These are phyloP conservation scores for Phanerodontia chrysosporium DNA, from an alignment of 768 basidiomycete genomes.

Conservation along the genomic window DNA sequence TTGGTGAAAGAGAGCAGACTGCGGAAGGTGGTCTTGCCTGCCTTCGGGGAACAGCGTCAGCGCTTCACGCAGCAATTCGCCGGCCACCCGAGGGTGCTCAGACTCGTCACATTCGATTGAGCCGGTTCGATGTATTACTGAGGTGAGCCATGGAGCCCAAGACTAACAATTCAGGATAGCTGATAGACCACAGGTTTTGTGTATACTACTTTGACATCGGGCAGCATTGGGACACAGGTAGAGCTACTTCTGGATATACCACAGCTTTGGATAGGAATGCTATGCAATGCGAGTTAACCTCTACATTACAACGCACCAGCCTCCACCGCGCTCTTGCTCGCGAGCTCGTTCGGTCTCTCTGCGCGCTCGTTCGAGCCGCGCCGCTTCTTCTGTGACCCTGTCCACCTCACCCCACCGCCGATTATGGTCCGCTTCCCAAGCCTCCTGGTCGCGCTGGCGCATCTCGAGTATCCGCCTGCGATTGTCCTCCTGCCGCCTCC, in stretches of 20 bases:
- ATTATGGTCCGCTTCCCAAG: not conserved
- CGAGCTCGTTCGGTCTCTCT: not conserved
- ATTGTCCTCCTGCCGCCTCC: too few species aligned
- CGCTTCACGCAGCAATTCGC: not conserved
- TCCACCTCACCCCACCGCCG: not conserved
- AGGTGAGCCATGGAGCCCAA: too few species aligned
- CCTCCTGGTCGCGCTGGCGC: not conserved
- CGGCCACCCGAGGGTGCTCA: not conserved
- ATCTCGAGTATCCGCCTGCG: too few species aligned
- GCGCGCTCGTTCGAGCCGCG: not conserved
- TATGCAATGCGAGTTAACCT: too few species aligned
- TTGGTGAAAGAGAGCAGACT: not conserved
- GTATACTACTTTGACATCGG: too few species aligned
- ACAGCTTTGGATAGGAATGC: too few species aligned
- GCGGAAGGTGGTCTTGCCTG: not conserved
- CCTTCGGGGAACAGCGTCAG: not conserved
- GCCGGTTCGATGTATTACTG: not conserved
- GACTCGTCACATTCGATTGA: not conserved
- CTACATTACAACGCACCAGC: conserved; percentile 5
- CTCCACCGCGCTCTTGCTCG: not conserved
- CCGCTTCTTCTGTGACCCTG: not conserved
- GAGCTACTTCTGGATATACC: too few species aligned
- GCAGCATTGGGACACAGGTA: too few species aligned
- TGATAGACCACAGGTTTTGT: too few species aligned
- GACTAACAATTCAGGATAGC: too few species aligned